Base-by-base conservation (phyloP, 371 early-diverging fungal genomes). In the Mortierella sp. region DNA sequence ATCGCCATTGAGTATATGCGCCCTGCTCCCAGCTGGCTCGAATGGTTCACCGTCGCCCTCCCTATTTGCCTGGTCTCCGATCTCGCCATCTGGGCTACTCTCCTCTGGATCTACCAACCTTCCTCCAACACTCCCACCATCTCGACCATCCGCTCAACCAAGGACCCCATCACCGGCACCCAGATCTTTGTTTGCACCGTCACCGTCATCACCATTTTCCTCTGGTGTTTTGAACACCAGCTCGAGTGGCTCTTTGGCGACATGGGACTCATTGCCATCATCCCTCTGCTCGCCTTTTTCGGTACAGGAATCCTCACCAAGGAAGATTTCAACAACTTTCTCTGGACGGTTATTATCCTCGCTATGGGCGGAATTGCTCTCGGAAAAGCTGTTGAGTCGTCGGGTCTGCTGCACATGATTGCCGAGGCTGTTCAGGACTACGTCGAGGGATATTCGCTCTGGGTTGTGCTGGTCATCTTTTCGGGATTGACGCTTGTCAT, bases 301-400 rank as follows among this genome's bases (percentile, higher is more conserved):
- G 95, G 95, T 44, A 92, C 96, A 5, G 96, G 97, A 37, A 89
- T 99, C 9, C 91, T 99, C 72, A 92, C 93, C 77, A 98, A 99
- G 87, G 98, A 98, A 70, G 99, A 99, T 81, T 96, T 97, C 78
- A 97, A 99, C 89, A 94, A 92, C 81, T 96, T 97, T 82, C 81
- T 96, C 75, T 97, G 97, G 97, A 95, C 96, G 48, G 98, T 98
- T 9, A 96, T 98, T 37, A 96, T 98, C 69, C 92, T 98, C 44
- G 98, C 98, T 40, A 97, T 97, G 95, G 98, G 98, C 50, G 98
- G 98, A 71, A 95, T 95, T 79, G 95, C 97, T 5, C 92, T 98
- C 31, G 98, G 98, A 72, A 94, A 95, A 69, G 97, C 97, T 0
- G 98, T 98, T n/a, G 94, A 96, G 26, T 93, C 94, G 4, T 94